Evolutionary conservation across 148 eudicot genomes (phyloP), one percentile per base, ranked within the genome.

Genomic region (Camellia granthamiana): DNA sequence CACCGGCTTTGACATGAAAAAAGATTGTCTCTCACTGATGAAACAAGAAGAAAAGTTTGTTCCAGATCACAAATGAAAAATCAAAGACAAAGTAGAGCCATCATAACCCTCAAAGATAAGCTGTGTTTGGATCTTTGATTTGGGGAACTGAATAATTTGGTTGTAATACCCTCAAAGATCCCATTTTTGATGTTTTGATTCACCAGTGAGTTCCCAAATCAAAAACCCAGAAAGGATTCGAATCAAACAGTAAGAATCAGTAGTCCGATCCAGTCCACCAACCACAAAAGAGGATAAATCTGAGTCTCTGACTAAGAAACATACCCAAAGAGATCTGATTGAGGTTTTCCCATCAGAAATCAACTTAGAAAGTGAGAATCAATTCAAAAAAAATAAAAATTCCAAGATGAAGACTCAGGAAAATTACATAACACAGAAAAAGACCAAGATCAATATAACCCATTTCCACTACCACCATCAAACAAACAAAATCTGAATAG

Each of bases 171-270:
- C 51, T 69, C 72, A 42, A 69, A 69, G 47, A 6, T n/a, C 12
- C 30, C 5, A n/a, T 46, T 69, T 71, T 8, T 10, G 3, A 18
- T 2, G 38, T 5, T 21, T 63, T 19, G 19, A 19, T 14, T 43
- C 46, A 71, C 38, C 78, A 43, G 10, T 4, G 41, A 41, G 16
- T 59, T 58, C 18, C 21, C 78, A 62, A 6, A 21, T 23, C 44
- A 42, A 75, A 77, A 42, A 30, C 77, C 77, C 72, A 66, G 3
- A 12, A 10, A 52, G 62, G 73, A 23, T 16, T 77, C 54, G 55
- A 65, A 77, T 52, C 80, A 66, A 66, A 52, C 59, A 77, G 79
- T 12, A 64, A 60, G 30, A 60, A 59, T 2, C 14, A 16, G 47
- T 16, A 59, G 67, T 19, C 78, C 9, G 51, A 75, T 75, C 78